Evolutionary conservation across 441 rosid species (phyloP).

Genomic region (Erodium moschatum): DNA sequence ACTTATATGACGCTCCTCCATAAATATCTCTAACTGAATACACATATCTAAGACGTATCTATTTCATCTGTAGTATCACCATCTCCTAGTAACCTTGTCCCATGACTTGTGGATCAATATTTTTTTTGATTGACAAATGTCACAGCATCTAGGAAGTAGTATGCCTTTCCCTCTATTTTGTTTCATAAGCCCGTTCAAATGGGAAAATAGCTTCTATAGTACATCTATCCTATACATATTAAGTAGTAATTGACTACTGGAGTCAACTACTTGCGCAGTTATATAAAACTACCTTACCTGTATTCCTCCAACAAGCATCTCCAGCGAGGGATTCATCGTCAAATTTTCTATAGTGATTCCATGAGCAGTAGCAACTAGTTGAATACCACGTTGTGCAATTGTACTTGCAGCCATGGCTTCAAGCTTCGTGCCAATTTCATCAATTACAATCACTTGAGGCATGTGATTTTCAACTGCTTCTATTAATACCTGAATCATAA

Average conservation of each 20-base stretch:
- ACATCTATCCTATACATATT: background rate
- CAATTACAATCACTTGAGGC: constrained; percentile 91
- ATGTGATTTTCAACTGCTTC: constrained; percentile 95
- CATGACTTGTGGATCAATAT: background rate
- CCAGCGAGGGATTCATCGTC: constrained; percentile 81
- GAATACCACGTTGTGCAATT: constrained; percentile 90
- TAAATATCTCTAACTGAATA: background rate
- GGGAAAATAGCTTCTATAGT: background rate
- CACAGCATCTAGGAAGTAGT: background rate
- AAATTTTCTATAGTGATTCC: constrained; percentile 76
- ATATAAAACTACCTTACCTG: constrained; percentile 38
- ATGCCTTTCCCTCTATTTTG: background rate
- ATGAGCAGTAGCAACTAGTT: constrained; percentile 91
- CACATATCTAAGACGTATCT: background rate
- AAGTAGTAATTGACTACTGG: background rate
- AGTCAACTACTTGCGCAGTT: background rate
- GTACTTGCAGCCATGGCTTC: constrained; percentile 93
- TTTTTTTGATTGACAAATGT: background rate
- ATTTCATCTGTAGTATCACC: constrained; percentile 2
- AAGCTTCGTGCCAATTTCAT: constrained; percentile 92
- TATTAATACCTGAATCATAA: constrained; percentile 49
- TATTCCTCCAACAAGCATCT: constrained; percentile 84
- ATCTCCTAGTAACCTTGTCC: background rate
- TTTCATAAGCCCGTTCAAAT: background rate
- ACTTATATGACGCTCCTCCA: background rate